Percentiles rank a stretch among this genome's conserved stretches.
These are phyloP conservation scores for Cladosporium oxysporum DNA, from an alignment of 2,329 filamentous ascomycete genomes.

Conservation along the genomic window DNA sequence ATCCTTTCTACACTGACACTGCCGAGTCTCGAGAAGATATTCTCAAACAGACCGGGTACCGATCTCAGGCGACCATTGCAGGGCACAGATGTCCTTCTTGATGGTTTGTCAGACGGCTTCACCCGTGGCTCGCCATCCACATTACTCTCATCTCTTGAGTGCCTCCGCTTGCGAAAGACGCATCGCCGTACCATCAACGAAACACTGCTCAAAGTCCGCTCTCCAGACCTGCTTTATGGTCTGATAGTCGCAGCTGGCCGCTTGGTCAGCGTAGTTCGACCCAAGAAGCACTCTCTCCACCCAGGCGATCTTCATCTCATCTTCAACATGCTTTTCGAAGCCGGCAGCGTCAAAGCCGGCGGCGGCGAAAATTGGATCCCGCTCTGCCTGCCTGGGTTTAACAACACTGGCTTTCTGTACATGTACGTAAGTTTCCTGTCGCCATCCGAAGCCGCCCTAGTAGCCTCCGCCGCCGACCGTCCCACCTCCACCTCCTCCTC, in stretches of 20 bases:
- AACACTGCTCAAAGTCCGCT: slow-evolving; percentile 75
- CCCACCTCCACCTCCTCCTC: not conserved
- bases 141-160: slow-evolving; percentile 86
- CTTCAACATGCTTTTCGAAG: slow-evolving; percentile 99
- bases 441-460: slow-evolving; percentile 19
- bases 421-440: slow-evolving; percentile 99
- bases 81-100: slow-evolving; percentile 87
- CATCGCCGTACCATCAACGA: slow-evolving; percentile 86
- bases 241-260: slow-evolving; percentile 89
- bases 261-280: slow-evolving; percentile 91
- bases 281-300: slow-evolving; percentile 91
- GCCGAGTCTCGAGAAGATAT: slow-evolving; percentile 81
- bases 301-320: slow-evolving; percentile 94
- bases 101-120: slow-evolving; percentile 90
- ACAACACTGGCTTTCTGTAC: slow-evolving; percentile 93
- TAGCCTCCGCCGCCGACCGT: slow-evolving; percentile 21
- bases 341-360: slow-evolving; percentile 84
- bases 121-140: slow-evolving; percentile 88
- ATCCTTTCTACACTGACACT: slow-evolving; percentile 93
- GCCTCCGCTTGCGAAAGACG: slow-evolving; percentile 85
- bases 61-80: slow-evolving; percentile 87
- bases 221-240: slow-evolving; percentile 82
- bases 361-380: slow-evolving; percentile 99
- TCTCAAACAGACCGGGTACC: slow-evolving; percentile 86
- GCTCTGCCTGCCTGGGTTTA: slow-evolving; percentile 92